Evolutionary conservation across 106 monocot genomes (phyloP).

Genomic region (Dendrobium officinale): DNA sequence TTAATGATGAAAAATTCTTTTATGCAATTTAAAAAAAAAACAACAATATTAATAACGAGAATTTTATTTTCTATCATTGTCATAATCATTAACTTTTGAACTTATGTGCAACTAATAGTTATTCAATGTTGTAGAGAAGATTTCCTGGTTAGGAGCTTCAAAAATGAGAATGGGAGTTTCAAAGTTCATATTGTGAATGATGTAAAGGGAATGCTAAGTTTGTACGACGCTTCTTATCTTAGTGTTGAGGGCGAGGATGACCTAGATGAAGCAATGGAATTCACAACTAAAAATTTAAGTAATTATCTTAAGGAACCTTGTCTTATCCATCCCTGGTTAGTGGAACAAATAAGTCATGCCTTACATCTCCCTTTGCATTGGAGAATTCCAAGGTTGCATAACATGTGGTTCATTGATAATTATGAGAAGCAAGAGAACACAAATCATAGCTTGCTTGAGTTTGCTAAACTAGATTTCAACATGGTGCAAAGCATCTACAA

Average conservation of each 20-base stretch:
- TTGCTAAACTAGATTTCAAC: constrained; percentile 58
- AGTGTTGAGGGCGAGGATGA: constrained; percentile 19
- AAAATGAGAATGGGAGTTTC: constrained; percentile 11
- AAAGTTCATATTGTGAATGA: constrained; percentile 11
- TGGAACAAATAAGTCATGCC: constrained; percentile 15
- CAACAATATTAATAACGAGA: too few species aligned
- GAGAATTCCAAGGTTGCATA: constrained; percentile 28
- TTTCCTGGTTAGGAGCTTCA: constrained; percentile 12
- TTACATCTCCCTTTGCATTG: constrained; percentile 41
- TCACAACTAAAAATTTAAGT: constrained; percentile 12
- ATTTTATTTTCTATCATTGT: background rate
- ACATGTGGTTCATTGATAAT: constrained; percentile 27
- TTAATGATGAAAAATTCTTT: too few species aligned
- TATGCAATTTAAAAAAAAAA: too few species aligned
- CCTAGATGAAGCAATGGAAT: constrained; percentile 31
- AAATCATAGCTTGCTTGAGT: constrained; percentile 20
- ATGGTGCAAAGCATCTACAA: constrained; percentile 25
- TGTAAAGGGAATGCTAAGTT: constrained; percentile 25
- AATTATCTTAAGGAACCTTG: background rate
- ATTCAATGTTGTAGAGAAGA: background rate
- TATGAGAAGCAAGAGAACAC: constrained; percentile 11
- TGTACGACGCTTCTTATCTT: constrained; percentile 41
- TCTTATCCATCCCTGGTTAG: background rate
- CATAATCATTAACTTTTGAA: too few species aligned
- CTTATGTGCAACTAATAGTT: background rate